Percentiles rank a stretch among this genome's conserved stretches.
Conservation (phyloP, 805 yeast genomes). For the Schwanniomyces pseudopolymorphus region DNA sequence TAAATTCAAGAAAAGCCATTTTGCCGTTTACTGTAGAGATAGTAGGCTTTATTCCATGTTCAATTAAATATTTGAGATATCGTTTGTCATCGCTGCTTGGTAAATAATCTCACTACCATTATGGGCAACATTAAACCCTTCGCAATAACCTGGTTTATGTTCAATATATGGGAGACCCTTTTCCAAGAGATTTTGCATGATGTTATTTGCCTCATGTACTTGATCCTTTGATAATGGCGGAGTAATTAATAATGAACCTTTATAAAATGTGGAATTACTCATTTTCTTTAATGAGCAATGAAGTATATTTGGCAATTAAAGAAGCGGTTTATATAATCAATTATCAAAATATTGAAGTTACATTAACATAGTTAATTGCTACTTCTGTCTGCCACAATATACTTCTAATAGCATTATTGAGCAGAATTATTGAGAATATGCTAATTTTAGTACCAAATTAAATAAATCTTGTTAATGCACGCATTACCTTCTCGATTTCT, state of each 20-base stretch:
- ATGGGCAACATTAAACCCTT: neutral
- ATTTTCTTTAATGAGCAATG: too few species aligned
- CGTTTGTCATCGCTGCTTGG: neutral
- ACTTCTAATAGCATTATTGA: too few species aligned
- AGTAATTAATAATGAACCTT: neutral
- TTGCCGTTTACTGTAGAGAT: neutral
- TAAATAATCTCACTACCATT: neutral
- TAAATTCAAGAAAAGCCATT: neutral
- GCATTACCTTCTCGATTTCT: too few species aligned
- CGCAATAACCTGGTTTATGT: neutral
- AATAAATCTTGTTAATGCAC: too few species aligned
- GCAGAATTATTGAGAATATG: too few species aligned
- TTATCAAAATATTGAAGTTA: too few species aligned
- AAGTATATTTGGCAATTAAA: too few species aligned
- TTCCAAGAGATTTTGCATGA: neutral
- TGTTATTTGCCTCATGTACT: neutral
- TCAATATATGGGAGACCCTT: neutral
- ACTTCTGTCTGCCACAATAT: too few species aligned
- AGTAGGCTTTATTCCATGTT: neutral
- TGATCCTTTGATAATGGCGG: neutral
- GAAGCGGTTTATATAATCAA: too few species aligned
- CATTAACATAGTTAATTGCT: too few species aligned
- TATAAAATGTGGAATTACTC: neutral
- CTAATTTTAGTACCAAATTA: too few species aligned
- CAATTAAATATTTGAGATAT: constrained; percentile 1